Conservation (phyloP, 495 filamentous ascomycete genomes). For the Trichoderma reesei region DNA sequence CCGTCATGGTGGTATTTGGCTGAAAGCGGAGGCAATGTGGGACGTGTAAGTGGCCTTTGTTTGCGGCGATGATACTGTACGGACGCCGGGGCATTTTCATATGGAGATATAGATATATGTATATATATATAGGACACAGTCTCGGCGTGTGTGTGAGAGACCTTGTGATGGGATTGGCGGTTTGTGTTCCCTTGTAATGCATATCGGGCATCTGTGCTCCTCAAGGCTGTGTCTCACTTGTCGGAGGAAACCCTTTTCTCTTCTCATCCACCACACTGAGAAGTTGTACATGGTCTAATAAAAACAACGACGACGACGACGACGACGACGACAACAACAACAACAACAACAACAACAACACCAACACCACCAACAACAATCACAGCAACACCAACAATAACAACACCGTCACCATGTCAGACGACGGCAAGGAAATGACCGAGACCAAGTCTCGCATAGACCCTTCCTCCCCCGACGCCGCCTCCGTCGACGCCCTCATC, state of each 20-base stretch:
- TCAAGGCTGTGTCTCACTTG: neutral
- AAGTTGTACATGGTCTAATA: neutral
- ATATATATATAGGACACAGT: too few species aligned
- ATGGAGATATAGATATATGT: neutral
- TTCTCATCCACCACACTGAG: neutral
- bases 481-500: slow-evolving; percentile 18
- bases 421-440: neutral
- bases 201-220: neutral
- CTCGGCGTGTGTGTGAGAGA: neutral
- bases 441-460: neutral
- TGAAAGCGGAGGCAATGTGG: neutral
- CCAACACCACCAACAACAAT: neutral
- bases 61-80: too few species aligned
- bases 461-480: neutral
- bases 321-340: too few species aligned
- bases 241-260: neutral
- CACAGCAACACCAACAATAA: neutral
- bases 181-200: neutral
- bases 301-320: too few species aligned
- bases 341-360: neutral
- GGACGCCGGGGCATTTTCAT: neutral
- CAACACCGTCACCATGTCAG: neutral
- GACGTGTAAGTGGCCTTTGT: neutral
- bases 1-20: neutral
- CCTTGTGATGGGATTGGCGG: neutral